Evolutionary conservation across 192 early-diverging fungal species (phyloP), one percentile per base, ranked within the genome.

Genomic region (Backusella westeae): DNA sequence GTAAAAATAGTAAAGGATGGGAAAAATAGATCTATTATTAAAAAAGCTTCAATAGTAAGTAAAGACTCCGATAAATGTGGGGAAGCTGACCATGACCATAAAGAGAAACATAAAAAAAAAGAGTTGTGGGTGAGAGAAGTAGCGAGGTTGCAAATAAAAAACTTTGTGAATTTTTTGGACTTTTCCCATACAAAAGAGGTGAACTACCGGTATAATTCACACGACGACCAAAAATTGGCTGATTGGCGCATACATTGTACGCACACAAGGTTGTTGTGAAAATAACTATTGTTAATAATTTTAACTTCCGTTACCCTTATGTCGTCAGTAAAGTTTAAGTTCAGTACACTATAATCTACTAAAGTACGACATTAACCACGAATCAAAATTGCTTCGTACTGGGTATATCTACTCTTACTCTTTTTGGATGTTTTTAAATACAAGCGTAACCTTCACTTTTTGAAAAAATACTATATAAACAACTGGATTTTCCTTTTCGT

Each of bases 401-500:
- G 68, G 36, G 68, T 69, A 69, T 69, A 69, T 69, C 68, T 21
- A 69, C 68, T 41, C 68, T 69, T 69, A 69, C 68, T 69, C 0
- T 23, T 39, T 38, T 39, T 41, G 23, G 71, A 63, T 63, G 56
- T 63, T 63, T 63, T 63, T 29, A 63, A 63, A 63, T 63, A 63
- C 56, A 63, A 63, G 56, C 56, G 56, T 59, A 59, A 59, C 56
- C 56, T 29, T 26, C 14, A 53, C 29, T 72, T n/a, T 44, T 68
- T 67, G 17, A 5, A 17, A 65, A 67, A 65, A 39, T 75, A 44
- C 23, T 67, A 39, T 69, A 35, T 34, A 36, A n/a, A 9, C 44
- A 59, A 59, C 56, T 14, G 21, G 56, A 59, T 59, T 59, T 59
- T 59, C 56, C 21, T 59, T 59, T 59, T 26, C 56, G 23, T 26